Conservation (phyloP, 805 yeast species). For the Pichia heedii region DNA sequence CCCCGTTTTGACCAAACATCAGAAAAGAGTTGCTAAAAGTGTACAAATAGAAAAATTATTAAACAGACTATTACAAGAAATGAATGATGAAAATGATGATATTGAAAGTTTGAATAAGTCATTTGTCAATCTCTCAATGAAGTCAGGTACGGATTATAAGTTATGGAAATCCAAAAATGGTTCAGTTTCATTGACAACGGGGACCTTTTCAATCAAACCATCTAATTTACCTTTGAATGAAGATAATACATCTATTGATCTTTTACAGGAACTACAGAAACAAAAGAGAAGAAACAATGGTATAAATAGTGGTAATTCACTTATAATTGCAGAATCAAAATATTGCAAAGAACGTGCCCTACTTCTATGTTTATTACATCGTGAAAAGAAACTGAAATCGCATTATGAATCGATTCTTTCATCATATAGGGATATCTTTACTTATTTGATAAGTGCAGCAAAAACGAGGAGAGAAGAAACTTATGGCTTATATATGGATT, state of each 20-base stretch:
- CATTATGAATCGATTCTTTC: background rate
- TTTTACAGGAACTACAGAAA: background rate
- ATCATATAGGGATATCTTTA: background rate
- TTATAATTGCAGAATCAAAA: background rate
- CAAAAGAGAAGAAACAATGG: constrained; percentile 1
- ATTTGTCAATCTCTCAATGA: constrained; percentile 1
- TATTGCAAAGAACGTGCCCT: background rate
- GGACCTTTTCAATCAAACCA: background rate
- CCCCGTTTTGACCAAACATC: background rate
- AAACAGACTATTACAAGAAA: constrained; percentile 20
- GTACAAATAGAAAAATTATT: constrained; percentile 17
- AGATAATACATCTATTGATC: background rate
- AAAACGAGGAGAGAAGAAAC: background rate
- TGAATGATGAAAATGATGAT: constrained; percentile 23
- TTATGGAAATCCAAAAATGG: background rate
- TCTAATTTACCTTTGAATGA: background rate
- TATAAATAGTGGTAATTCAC: background rate
- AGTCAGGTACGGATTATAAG: constrained; percentile 4
- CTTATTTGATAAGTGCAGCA: background rate
- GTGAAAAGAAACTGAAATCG: background rate
- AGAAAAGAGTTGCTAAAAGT: constrained; percentile 12
- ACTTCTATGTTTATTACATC: background rate
- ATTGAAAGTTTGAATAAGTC: constrained; percentile 12
- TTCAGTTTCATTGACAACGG: background rate
- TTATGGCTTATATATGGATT: background rate